Evolutionary conservation across 1,284 basidiomycete species (phyloP), one percentile per base, ranked within the genome.

Genomic region (Ustilago crameri): DNA sequence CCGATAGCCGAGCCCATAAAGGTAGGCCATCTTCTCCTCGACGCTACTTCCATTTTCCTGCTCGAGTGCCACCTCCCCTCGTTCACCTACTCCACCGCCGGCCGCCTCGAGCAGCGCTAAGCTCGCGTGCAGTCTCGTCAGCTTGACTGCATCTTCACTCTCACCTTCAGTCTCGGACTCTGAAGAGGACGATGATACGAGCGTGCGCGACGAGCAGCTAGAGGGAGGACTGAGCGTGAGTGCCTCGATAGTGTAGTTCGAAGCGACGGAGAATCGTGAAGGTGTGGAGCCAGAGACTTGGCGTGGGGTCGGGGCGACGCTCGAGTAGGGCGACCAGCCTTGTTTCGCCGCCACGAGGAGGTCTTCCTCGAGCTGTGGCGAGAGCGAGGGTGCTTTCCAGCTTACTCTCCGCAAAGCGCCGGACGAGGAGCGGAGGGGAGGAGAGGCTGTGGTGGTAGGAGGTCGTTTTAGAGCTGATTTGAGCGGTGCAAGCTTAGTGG

Each of bases 1-100:
- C 8, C 69, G 20, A 34, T 73, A 73, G 1, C 69, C 64, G 3
- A 73, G 22, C 5, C 69, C 69, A 26, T 64, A 73, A 8, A 73
- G 64, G 26, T 68, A 73, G 0, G 64, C 69, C 69, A 68, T 65
- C 46, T 64, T 58, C 40, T 68, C 69, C 32, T 59, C 66, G 9
- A 63, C 56, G n/a, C 48, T 50, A 8, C 30, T 30, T 12, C 7
- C 30, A 5, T 12, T 30, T 12, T 5, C 12, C 30, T 30, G 30
- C 30, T 30, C 30, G 12, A n/a, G n/a, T n/a, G n/a, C n/a, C n/a
- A n/a, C n/a, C n/a, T 54, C 23, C 27, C 47, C 54, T 5, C 40
- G 20, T 26, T 22, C 22, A 15, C 24, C 14, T 32, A 14, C n/a
- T 12, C n/a, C n/a, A n/a, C n/a, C n/a, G n/a, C 42, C 10, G 15